Evolutionary conservation across 1,139 yeast genomes (phyloP).

Genomic region (Waltiozyma sp.): DNA sequence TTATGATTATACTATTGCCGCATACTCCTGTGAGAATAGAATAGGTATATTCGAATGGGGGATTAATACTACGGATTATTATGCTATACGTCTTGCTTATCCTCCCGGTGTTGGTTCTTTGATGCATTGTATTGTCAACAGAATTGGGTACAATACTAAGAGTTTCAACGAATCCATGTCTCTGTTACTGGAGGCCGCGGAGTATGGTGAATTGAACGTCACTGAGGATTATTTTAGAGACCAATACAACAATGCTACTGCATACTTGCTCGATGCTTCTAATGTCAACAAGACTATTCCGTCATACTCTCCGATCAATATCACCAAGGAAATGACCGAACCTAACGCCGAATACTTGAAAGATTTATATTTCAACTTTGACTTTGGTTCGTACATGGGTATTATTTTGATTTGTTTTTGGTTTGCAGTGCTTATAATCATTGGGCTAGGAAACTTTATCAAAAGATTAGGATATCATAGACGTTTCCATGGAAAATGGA

Average conservation of each 20-base stretch:
- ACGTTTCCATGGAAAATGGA: constrained; percentile 5
- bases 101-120: neutral
- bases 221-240: neutral
- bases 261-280: neutral
- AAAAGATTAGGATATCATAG: constrained; percentile 11
- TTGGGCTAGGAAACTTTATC: constrained; percentile 4
- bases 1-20: too few relatives aligned
- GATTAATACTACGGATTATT: neutral
- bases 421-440: constrained; percentile 4
- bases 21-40: neutral
- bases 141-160: neutral
- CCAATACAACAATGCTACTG: neutral
- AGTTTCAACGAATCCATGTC: neutral
- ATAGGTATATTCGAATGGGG: neutral
- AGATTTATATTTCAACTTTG: constrained; percentile 7
- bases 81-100: neutral
- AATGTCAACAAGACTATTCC: neutral
- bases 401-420: constrained; percentile 6
- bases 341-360: constrained; percentile 1
- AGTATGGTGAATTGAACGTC: neutral
- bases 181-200: neutral
- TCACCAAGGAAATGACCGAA: neutral
- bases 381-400: constrained; percentile 7
- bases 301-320: constrained; percentile 2
- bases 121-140: neutral